Conservation (phyloP, 495 filamentous ascomycete species). For the Penicillium dipodomyicola region DNA sequence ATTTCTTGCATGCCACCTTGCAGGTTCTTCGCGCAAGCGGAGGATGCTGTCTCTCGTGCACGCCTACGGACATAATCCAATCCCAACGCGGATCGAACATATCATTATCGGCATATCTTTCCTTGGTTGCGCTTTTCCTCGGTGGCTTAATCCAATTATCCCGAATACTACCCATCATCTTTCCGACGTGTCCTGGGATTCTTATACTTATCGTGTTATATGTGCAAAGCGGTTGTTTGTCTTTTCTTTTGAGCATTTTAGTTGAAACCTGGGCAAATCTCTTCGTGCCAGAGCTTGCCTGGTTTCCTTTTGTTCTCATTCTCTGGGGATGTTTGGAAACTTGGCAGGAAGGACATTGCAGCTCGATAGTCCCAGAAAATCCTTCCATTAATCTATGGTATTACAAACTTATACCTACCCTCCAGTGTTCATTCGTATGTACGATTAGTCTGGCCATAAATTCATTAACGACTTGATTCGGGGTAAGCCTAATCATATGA, state of each 20-base stretch:
- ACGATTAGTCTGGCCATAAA: no score
- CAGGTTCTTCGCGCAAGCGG: constrained; percentile 23
- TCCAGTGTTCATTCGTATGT: not conserved
- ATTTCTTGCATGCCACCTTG: constrained; percentile 34
- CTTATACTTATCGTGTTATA: constrained; percentile 31
- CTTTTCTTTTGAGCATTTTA: constrained; percentile 24
- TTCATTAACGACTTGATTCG: no score
- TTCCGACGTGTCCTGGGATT: constrained; percentile 19
- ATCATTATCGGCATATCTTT: constrained; percentile 24
- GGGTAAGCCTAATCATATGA: no score
- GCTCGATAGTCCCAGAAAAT: constrained; percentile 23
- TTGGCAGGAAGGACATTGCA: constrained; percentile 19
- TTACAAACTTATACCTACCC: constrained; percentile 10
- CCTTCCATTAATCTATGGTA: constrained; percentile 29
- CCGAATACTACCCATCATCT: constrained; percentile 13
- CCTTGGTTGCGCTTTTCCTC: constrained; percentile 13
- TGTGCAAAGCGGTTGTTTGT: constrained; percentile 26
- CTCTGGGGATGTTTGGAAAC: constrained; percentile 12
- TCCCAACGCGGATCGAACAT: constrained; percentile 31
- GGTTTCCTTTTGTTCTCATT: constrained; percentile 2
- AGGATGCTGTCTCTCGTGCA: constrained; percentile 13
- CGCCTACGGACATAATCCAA: constrained; percentile 27
- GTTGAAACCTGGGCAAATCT: constrained; percentile 18
- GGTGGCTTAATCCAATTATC: constrained; percentile 8
- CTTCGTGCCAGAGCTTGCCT: constrained; percentile 17